Conservation (phyloP, 2,329 filamentous ascomycete genomes). For the Arthrobotrys pseudoclavata region DNA sequence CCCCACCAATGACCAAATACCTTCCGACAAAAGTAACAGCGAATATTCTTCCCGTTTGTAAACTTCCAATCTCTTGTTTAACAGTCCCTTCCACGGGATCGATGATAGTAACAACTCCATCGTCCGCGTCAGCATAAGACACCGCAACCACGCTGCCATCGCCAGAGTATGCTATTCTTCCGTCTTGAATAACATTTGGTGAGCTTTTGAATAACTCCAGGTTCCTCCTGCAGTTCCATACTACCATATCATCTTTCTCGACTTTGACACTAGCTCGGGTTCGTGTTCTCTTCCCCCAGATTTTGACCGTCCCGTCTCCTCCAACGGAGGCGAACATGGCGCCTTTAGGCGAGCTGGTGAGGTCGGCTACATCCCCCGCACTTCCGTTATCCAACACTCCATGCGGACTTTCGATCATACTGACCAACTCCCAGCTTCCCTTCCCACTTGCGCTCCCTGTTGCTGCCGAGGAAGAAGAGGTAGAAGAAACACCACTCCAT, state of each 20-base stretch:
- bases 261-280: constrained; percentile 73
- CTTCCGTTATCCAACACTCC: constrained; percentile 66
- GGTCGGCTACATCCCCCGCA: constrained; percentile 75
- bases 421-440: constrained; percentile 79
- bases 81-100: constrained; percentile 78
- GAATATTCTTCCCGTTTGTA: constrained; percentile 76
- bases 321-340: constrained; percentile 87
- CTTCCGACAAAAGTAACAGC: constrained; percentile 80
- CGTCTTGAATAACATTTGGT: constrained; percentile 35
- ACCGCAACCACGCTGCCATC: constrained; percentile 68
- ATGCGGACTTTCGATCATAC: constrained; percentile 87
- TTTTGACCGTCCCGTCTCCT: constrained; percentile 79
- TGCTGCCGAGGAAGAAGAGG: neutral
- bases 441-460: constrained; percentile 66
- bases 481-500: constrained; percentile 66
- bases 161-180: constrained; percentile 43
- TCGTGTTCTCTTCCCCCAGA: constrained; percentile 83
- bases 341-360: constrained; percentile 78
- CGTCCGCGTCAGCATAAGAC: constrained; percentile 71
- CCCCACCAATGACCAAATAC: constrained; percentile 78
- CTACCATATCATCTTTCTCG: constrained; percentile 48
- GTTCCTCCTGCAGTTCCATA: constrained; percentile 53
- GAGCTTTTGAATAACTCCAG: constrained; percentile 48
- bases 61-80: constrained; percentile 75
- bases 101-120: constrained; percentile 71